Evolutionary conservation across 1,284 basidiomycete species (phyloP), one percentile per base, ranked within the genome.

Genomic region (Rhodotorula glutinis): DNA sequence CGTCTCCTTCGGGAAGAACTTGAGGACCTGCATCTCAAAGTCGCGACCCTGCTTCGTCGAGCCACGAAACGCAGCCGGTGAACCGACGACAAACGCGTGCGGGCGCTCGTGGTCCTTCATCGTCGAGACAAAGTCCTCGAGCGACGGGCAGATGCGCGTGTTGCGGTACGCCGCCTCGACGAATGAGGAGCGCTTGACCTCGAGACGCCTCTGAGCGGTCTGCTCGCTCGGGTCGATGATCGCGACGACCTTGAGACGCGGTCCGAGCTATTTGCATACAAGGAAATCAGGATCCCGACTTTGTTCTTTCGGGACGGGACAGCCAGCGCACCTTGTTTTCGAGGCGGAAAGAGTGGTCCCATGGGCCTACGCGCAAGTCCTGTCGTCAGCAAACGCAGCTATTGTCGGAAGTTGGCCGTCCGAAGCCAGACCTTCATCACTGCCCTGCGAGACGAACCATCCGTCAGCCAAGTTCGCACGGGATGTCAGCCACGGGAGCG

Each of bases 261-360:
- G 90, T 55, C 95, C 95, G 68, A 98, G 89, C 83, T 98, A 53
- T 14, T 2, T 17, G 3, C 4, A 19, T 3, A 0, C 19, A 11
- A 8, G 17, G 23, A 17, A 11, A 33, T 19, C 30, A 11, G 29
- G 8, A 16, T 5, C 19, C 23, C 11, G 5, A 29, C 25, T 52
- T 23, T 52, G n/a, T n/a, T n/a, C n/a, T n/a, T n/a, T n/a, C n/a
- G n/a, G n/a, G n/a, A n/a, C n/a, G n/a, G n/a, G n/a, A n/a, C n/a
- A n/a, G n/a, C n/a, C n/a, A n/a, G n/a, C n/a, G n/a, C n/a, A n/a
- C n/a, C 76, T 76, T 89, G 89, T 91, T 88, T 83, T 94, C 92
- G 75, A 95, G 86, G 77, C 92, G 90, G 86, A 94, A 92, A 57
- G 91, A 94, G 80, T 95, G 92, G 80, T 94, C 93, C 89, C 88